Conservation (phyloP, 2,329 filamentous ascomycete genomes). For the Ophiocordyceps sinensis region DNA sequence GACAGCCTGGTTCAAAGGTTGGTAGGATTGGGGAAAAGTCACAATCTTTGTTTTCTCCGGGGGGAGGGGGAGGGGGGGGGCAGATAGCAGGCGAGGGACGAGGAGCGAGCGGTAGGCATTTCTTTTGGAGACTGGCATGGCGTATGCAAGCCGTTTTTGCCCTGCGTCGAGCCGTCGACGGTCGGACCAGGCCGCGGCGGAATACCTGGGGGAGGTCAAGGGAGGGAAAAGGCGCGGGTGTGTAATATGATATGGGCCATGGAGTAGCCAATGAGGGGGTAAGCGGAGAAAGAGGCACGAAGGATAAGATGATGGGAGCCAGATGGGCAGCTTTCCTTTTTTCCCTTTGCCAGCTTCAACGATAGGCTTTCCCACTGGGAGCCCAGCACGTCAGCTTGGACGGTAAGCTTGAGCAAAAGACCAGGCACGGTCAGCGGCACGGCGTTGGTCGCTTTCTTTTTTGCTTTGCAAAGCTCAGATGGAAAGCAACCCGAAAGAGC, state of each 20-base stretch:
- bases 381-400: conserved; percentile 2
- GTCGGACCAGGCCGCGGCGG: conserved; percentile 3
- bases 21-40: conserved; percentile 13
- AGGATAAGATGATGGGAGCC: not conserved
- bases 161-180: conserved; percentile 11
- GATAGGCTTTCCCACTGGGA: conserved; percentile 5
- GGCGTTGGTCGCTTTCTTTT: conserved; percentile 1
- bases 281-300: not conserved
- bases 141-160: conserved; percentile 17
- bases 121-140: conserved; percentile 17
- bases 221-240: conserved; percentile 1
- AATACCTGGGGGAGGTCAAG: conserved; percentile 3
- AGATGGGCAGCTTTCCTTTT: conserved; percentile 1
- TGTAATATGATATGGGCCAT: conserved; percentile 1
- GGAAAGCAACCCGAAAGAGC: not conserved
- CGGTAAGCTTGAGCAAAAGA: not conserved
- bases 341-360: not conserved
- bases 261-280: conserved; percentile 1
- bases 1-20: conserved; percentile 9
- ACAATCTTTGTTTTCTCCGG: conserved; percentile 14
- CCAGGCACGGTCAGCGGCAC: conserved; percentile 3
- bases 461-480: conserved; percentile 1
- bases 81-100: conserved; percentile 9
- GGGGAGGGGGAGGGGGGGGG: conserved; percentile 1
- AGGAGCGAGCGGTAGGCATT: conserved; percentile 15